phyloP scores from a whole-genome alignment of 1,139 yeast species.

The Saccharomyces hybrid region DNA sequence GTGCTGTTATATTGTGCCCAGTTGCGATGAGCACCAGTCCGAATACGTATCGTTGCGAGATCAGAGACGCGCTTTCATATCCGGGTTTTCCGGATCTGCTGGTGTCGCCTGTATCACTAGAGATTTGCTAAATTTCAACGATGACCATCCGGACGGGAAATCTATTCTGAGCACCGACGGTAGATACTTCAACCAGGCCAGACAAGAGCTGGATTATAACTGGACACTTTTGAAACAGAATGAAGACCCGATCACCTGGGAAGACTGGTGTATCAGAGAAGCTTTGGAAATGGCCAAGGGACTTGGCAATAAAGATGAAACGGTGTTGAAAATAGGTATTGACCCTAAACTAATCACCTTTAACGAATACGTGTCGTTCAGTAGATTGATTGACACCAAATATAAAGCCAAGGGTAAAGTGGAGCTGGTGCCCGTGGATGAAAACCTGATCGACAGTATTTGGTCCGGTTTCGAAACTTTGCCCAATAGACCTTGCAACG shows the following conservation, averaged over 20 bases:
- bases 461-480: conserved; percentile 53
- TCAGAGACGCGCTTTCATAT: conserved; percentile 76
- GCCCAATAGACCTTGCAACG: conserved; percentile 43
- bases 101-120: conserved; percentile 86
- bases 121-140: conserved; percentile 42
- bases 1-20: conserved; percentile 77
- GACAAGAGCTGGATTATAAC: conserved; percentile 76
- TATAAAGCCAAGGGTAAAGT: conserved; percentile 35
- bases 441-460: conserved; percentile 67
- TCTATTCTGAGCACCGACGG: conserved; percentile 92
- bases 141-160: conserved; percentile 37
- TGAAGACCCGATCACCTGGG: conserved; percentile 74
- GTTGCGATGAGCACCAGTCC: conserved; percentile 91
- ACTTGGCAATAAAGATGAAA: conserved; percentile 30
- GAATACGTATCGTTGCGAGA: conserved; percentile 80
- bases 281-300: conserved; percentile 49
- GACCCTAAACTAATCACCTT: conserved; percentile 68
- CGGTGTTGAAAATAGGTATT: conserved; percentile 32
- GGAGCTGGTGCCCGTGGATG: conserved; percentile 54
- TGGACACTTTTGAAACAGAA: conserved; percentile 86
- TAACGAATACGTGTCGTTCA: conserved; percentile 35
- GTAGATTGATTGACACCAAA: conserved; percentile 30
- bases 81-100: conserved; percentile 92
- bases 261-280: conserved; percentile 68
- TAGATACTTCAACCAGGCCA: conserved; percentile 86